Base-by-base conservation (phyloP, 345 rosid species). In the Gossypium ekmanianum region DNA sequence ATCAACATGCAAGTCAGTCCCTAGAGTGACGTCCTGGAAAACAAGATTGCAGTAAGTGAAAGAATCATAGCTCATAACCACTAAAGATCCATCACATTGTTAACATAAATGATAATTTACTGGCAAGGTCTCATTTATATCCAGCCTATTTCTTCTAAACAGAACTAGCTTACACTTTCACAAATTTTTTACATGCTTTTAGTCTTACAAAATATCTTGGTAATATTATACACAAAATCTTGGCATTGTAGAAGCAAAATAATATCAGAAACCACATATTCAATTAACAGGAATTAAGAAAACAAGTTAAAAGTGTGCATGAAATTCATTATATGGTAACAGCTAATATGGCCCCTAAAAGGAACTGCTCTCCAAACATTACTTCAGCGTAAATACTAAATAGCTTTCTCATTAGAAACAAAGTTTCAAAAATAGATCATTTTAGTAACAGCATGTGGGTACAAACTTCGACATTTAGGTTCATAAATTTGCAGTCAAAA, bases 1-100 rank as follows among this genome's bases (percentile, higher is more conserved):
- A 75, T 78, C 91, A 52, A 75, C 78, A 52, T 62, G 61, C 76
- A 41, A 51, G 61, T 72, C 69, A 75, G 69, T 58, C 47, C 22
- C 63, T 43, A 48, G 75, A 39, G 34, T 65, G 75, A 77, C 64
- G 69, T 82, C 90, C 94, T 94, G 86, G 76, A 82, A 43, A 76
- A 45, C 0, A 58, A 73, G 34, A 22, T 7, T 27, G 10, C 44
- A 2, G 12, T 73, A 17, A 73, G 68, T 73, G 68, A 45, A 73
- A 61, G 43, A 45, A 71, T 55, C 47, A 26, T 11, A 12, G 50
- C 44, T 16, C 10, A 77, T 68, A 65, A 24, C 39, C 18, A 47
- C 9, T 3, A 11, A 68, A 48, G 59, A 50, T 16, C 16, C 24
- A 26, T 20, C 20, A 2, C 44, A 68, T 22, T 50, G 44, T 48